Evolutionary conservation across 2,329 filamentous ascomycete species (phyloP).

Genomic region (Verticillium zaregamsianum): DNA sequence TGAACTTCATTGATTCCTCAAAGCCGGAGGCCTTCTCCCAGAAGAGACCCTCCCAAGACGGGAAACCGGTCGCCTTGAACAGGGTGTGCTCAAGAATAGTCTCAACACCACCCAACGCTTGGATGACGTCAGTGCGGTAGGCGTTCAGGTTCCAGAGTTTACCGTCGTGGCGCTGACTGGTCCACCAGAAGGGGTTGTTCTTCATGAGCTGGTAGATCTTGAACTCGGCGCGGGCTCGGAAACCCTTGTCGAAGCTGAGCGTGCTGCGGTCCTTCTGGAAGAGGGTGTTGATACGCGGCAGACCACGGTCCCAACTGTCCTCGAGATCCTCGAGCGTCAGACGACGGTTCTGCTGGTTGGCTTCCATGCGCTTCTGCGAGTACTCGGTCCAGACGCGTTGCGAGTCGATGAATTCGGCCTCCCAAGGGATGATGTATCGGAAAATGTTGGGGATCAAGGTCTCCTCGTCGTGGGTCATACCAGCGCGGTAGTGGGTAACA

Average conservation of each 20-base stretch:
- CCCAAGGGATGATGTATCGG: constrained; percentile 98
- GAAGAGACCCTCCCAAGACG: constrained; percentile 94
- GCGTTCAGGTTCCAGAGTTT: constrained; percentile 97
- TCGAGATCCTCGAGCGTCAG: constrained; percentile 94
- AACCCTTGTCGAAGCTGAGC: constrained; percentile 96
- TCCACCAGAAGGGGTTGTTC: constrained; percentile 99
- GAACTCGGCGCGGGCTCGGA: constrained; percentile 92
- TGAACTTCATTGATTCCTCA: constrained; percentile 80
- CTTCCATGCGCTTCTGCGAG: constrained; percentile 94
- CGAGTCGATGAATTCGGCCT: constrained; percentile 97
- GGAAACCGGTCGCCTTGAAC: constrained; percentile 95
- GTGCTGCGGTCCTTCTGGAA: constrained; percentile 99
- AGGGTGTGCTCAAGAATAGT: constrained; percentile 95
- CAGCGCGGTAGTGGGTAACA: constrained; percentile 92
- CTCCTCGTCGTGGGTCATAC: constrained; percentile 98
- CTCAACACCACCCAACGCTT: constrained; percentile 92
- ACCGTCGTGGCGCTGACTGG: constrained; percentile 91
- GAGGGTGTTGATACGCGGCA: constrained; percentile 95
- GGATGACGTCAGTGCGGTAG: constrained; percentile 94
- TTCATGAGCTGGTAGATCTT: constrained; percentile 99
- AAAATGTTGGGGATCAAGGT: constrained; percentile 98
- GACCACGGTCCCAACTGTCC: constrained; percentile 96
- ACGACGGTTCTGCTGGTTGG: constrained; percentile 93
- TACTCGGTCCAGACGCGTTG: constrained; percentile 99
- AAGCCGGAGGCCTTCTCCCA: constrained; percentile 70